Evolutionary conservation across 2,329 filamentous ascomycete genomes (phyloP).

Genomic region (Pestalotiopsis fici): DNA sequence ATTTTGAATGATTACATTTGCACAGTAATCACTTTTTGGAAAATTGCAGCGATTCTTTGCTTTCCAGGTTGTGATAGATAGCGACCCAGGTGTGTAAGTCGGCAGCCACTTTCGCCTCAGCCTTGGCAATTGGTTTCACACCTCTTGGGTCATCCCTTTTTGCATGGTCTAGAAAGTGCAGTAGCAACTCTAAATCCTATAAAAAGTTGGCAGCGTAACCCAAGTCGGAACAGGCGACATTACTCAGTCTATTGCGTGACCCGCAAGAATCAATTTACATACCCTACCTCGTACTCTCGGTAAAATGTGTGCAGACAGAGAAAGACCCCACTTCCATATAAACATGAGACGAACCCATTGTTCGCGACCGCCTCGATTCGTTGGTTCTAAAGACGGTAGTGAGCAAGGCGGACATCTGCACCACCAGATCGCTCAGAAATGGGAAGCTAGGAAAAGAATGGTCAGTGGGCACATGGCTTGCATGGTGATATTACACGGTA

Average conservation of each 20-base stretch:
- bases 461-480: too few relatives aligned
- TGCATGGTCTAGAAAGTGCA: background rate
- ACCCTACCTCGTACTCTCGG: background rate
- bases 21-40: too few relatives aligned
- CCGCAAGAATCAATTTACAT: background rate
- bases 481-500: background rate
- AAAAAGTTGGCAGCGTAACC: background rate
- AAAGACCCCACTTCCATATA: slow-evolving; percentile 1
- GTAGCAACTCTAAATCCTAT: background rate
- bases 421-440: background rate
- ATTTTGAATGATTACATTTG: too few relatives aligned
- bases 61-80: background rate
- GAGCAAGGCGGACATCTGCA: background rate
- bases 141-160: background rate
- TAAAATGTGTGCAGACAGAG: background rate
- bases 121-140: background rate
- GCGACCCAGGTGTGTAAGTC: background rate
- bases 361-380: background rate
- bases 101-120: background rate
- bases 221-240: background rate
- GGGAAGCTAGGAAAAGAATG: background rate
- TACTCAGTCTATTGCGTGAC: background rate
- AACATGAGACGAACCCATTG: slow-evolving; percentile 8
- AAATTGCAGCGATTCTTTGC: too few relatives aligned
- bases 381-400: background rate